Evolutionary conservation across 306 rosid species (phyloP).

Genomic region (Alnus glutinosa): DNA sequence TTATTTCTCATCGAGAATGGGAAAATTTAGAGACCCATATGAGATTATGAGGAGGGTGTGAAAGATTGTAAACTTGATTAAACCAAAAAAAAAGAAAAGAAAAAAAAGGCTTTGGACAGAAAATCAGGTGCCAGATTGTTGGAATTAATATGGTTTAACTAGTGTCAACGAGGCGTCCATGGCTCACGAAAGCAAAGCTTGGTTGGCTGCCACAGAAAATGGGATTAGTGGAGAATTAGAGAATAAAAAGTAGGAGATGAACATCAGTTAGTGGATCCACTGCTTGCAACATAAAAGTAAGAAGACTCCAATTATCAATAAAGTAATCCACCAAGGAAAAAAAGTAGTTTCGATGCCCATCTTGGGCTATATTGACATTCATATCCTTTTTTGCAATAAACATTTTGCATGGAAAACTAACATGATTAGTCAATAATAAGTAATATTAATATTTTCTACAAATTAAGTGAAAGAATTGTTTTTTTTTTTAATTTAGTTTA

Average conservation of each 20-base stretch:
- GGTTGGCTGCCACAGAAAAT: slow-evolving; percentile 33
- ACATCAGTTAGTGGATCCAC: slow-evolving; percentile 55
- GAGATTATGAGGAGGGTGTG: slow-evolving; percentile 21
- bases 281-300: slow-evolving; percentile 30
- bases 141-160: not conserved
- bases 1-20: slow-evolving; percentile 31
- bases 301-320: slow-evolving; percentile 46
- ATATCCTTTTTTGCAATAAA: slow-evolving; percentile 22
- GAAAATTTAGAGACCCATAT: slow-evolving; percentile 21
- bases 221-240: slow-evolving; percentile 45
- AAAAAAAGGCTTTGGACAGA: not conserved
- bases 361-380: slow-evolving; percentile 28
- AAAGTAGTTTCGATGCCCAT: slow-evolving; percentile 42
- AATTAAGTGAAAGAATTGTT: no score
- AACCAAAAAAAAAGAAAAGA: no score
- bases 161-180: slow-evolving; percentile 27
- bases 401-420: not conserved
- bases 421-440: no score
- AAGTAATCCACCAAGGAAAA: slow-evolving; percentile 43
- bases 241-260: slow-evolving; percentile 38
- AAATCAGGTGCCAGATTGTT: not conserved
- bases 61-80: slow-evolving; percentile 17
- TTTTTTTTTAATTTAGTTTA: no score
- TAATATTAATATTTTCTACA: no score
- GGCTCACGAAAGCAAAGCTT: slow-evolving; percentile 24